phyloP scores from a whole-genome alignment of 2,329 filamentous ascomycete genomes.

The Westerdykella aurantiaca region DNA sequence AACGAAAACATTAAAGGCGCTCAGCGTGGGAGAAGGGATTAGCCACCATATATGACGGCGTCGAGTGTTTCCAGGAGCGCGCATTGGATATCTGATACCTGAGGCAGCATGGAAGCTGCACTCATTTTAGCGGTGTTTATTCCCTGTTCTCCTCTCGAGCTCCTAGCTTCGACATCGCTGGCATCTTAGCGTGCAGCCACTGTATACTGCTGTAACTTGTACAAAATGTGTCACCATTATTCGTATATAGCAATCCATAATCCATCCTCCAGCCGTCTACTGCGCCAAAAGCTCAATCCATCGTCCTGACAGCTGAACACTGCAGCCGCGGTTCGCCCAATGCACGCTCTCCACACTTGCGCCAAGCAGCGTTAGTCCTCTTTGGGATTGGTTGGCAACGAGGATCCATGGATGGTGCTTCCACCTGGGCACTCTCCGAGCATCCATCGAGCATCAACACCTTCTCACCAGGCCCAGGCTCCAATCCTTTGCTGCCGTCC shows the following conservation, averaged over 20 bases:
- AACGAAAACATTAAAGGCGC: not conserved
- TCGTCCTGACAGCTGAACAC: no score
- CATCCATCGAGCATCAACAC: not conserved
- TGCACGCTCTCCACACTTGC: constrained; percentile 2
- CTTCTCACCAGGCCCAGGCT: constrained; percentile 3
- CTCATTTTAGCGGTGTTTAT: not conserved
- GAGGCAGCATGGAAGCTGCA: not conserved
- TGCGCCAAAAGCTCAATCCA: no score
- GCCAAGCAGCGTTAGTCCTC: constrained; percentile 1
- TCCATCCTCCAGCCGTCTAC: no score
- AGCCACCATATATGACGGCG: not conserved
- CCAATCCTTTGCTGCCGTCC: no score
- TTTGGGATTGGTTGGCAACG: not conserved
- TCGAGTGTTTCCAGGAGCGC: no score
- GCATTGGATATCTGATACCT: no score
- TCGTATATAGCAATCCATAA: not conserved
- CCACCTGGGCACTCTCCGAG: not conserved
- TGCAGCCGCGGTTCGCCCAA: constrained; percentile 8
- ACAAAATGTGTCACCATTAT: constrained; percentile 19
- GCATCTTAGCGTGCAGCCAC: no score
- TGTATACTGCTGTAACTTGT: constrained; percentile 9
- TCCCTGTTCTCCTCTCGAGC: not conserved
- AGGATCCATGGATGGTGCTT: constrained; percentile 1
- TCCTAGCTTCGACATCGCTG: no score
- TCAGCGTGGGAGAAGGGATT: not conserved